Percentiles rank a stretch among this genome's conserved stretches.
Evolutionary conservation across 78 protist species (phyloP).

Genomic region (Dictyostelium intermedium): DNA sequence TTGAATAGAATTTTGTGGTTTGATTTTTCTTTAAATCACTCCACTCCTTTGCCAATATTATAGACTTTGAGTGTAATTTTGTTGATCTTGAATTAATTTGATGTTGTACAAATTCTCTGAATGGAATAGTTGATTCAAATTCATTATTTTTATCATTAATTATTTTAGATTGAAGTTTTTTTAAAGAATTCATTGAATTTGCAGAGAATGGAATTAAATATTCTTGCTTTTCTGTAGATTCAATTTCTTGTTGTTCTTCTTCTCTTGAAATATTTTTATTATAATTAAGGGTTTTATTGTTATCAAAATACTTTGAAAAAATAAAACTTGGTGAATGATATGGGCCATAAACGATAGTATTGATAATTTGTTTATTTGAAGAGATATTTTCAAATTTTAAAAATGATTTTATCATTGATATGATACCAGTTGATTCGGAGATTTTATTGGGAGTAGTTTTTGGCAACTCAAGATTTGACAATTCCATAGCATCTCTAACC

Average conservation of each 20-base stretch:
- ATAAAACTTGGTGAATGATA: background rate
- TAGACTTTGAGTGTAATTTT: background rate
- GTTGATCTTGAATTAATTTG: background rate
- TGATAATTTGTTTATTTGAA: background rate
- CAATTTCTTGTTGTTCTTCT: background rate
- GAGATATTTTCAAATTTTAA: background rate
- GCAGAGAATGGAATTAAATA: background rate
- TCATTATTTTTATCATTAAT: background rate
- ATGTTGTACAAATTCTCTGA: conserved; percentile 7
- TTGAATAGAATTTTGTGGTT: background rate
- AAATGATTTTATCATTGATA: background rate
- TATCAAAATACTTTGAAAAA: background rate
- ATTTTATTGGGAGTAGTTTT: background rate
- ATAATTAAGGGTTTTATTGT: background rate
- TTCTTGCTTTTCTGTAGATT: background rate
- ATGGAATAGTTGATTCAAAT: background rate
- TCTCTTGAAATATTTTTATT: background rate
- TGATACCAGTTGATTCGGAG: background rate
- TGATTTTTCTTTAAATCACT: background rate
- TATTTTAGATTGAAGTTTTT: background rate
- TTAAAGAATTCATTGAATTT: conserved; percentile 29
- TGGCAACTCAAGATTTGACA: background rate
- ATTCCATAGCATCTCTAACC: background rate
- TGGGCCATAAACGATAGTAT: background rate
- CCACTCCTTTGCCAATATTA: conserved; percentile 5